phyloP scores from a whole-genome alignment of 2,329 filamentous ascomycete genomes.

The Metarhizium brunneum region DNA sequence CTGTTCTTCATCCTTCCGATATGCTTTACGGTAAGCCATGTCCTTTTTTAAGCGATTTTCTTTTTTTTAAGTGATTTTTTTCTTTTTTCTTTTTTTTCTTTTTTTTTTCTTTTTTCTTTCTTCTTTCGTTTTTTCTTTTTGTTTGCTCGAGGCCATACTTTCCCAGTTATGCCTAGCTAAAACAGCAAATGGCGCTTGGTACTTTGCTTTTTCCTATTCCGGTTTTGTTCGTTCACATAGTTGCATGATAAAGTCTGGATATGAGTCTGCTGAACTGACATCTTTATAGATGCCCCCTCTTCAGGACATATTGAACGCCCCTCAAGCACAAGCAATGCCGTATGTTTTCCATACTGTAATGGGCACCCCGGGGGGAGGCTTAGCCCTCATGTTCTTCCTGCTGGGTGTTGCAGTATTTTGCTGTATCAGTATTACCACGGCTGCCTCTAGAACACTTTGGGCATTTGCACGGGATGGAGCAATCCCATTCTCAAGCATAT shows the following conservation, averaged over 20 bases:
- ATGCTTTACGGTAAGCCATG: constrained; percentile 23
- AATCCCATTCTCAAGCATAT: constrained; percentile 40
- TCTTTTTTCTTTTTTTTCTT: too few relatives aligned
- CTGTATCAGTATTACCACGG: constrained; percentile 50
- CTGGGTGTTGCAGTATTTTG: constrained; percentile 49
- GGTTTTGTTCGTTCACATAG: too few relatives aligned
- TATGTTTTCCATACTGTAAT: constrained; percentile 42
- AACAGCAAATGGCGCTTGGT: too few relatives aligned
- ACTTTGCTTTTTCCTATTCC: too few relatives aligned
- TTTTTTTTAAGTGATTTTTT: too few relatives aligned
- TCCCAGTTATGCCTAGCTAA: too few relatives aligned
- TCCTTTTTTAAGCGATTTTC: too few relatives aligned
- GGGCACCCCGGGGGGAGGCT: constrained; percentile 39
- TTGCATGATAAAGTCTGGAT: too few relatives aligned
- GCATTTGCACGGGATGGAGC: constrained; percentile 50
- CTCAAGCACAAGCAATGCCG: constrained; percentile 44
- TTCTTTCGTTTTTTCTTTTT: too few relatives aligned
- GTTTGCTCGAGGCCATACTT: too few relatives aligned
- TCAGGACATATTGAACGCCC: constrained; percentile 33
- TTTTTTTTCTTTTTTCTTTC: too few relatives aligned
- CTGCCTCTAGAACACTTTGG: constrained; percentile 50
- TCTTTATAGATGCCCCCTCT: constrained; percentile 27
- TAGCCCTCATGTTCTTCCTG: constrained; percentile 42
- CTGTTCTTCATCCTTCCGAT: constrained; percentile 37
- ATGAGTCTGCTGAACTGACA: too few relatives aligned